A percentile compares a stretch with the other conserved stretches of the same genome.
phyloP scores from a whole-genome alignment of 257 asterid genomes.

The Knoxia roxburghii region DNA sequence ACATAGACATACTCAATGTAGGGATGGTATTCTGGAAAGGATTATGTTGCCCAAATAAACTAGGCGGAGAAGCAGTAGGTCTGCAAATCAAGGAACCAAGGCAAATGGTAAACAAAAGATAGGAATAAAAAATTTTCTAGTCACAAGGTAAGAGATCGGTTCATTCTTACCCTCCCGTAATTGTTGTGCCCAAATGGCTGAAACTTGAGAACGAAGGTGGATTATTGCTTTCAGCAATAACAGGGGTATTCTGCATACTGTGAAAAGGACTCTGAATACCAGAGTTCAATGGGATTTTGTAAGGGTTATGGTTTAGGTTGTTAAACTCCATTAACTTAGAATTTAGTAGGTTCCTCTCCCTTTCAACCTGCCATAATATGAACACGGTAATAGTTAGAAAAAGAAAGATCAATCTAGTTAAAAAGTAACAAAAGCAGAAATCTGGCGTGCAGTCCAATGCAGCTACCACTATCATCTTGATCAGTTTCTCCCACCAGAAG shows the following conservation, averaged over 20 bases:
- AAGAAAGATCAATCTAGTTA: background rate
- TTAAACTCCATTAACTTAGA: conserved; percentile 73
- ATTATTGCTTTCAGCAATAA: conserved; percentile 28
- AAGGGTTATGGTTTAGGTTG: conserved; percentile 50
- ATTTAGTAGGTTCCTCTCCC: conserved; percentile 61
- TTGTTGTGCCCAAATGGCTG: conserved; percentile 55
- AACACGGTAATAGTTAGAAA: conserved; percentile 17
- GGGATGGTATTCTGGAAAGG: conserved; percentile 43
- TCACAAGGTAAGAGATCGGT: conserved; percentile 16
- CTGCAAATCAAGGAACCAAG: conserved; percentile 34
- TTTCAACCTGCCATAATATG: conserved; percentile 54
- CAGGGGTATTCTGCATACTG: conserved; percentile 24
- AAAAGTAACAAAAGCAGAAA: background rate
- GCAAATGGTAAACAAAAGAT: conserved; percentile 15
- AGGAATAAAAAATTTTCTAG: conserved; percentile 13
- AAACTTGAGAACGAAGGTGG: conserved; percentile 62
- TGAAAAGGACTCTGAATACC: conserved; percentile 46
- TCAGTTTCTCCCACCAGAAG: background rate
- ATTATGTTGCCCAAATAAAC: conserved; percentile 55
- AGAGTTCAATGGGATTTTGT: conserved; percentile 32
- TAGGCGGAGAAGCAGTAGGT: conserved; percentile 48
- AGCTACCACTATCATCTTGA: background rate
- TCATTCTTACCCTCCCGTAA: conserved; percentile 49
- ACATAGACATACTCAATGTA: conserved; percentile 35
- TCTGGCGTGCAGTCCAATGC: background rate